Evolutionary conservation across 176 grass and related monocot genomes (phyloP).

Genomic region (Cenchrus purpureus): DNA sequence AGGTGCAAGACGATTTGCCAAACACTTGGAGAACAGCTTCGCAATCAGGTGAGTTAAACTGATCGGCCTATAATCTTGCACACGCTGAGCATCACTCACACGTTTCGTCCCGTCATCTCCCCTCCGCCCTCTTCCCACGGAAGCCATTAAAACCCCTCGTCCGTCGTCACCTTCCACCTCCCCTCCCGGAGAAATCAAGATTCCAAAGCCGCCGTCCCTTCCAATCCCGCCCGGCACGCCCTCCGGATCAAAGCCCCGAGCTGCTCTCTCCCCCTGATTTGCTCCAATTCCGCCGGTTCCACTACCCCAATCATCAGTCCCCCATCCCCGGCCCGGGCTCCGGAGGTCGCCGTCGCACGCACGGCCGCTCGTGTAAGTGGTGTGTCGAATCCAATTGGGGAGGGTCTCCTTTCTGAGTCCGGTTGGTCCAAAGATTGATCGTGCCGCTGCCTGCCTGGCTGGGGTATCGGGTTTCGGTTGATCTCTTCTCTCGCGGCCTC

Average conservation of each 20-base stretch:
- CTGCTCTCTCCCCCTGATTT: not conserved
- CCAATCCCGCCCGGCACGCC: not conserved
- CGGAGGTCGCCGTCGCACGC: slow-evolving; percentile 20
- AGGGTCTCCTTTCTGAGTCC: not conserved
- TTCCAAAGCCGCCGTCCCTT: not conserved
- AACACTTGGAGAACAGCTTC: too few species aligned
- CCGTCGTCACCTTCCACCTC: not conserved
- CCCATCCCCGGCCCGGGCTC: too few species aligned
- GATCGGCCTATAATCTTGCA: too few species aligned
- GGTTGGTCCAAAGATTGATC: not conserved
- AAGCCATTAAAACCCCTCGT: slow-evolving; percentile 1
- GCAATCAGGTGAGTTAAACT: too few species aligned
- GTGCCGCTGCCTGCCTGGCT: not conserved
- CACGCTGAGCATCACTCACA: not conserved
- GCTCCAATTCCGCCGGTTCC: not conserved
- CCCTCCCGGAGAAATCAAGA: slow-evolving; percentile 22
- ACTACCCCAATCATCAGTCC: not conserved
- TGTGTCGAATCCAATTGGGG: not conserved
- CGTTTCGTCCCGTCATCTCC: not conserved
- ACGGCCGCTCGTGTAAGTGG: slow-evolving; percentile 16
- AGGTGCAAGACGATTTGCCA: too few species aligned
- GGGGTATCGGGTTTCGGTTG: not conserved
- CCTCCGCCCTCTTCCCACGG: not conserved
- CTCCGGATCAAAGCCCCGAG: not conserved
- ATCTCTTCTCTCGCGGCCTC: not conserved